A percentile compares a stretch with the other conserved stretches of the same genome.
These are phyloP conservation scores for Cephalotrichum gorgonifer DNA, from an alignment of 2,329 filamentous ascomycete genomes.

Conservation along the genomic window DNA sequence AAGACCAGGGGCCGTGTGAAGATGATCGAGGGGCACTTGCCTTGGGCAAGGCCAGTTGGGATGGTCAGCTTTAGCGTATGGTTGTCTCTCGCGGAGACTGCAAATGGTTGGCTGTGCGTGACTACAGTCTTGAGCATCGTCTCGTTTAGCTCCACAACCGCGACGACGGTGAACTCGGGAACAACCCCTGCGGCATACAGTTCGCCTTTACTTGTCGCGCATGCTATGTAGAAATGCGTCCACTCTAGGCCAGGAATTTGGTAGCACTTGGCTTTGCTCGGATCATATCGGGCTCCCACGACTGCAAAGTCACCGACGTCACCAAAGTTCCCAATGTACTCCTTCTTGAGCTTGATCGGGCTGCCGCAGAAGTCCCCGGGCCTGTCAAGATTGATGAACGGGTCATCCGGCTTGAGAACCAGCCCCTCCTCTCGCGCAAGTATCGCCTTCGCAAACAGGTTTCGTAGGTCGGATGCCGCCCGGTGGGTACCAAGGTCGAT, in stretches of 20 bases:
- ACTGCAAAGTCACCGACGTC: conserved; percentile 78
- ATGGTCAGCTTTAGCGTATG: conserved; percentile 33
- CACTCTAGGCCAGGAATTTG: conserved; percentile 48
- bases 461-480: conserved; percentile 44
- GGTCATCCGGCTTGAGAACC: conserved; percentile 68
- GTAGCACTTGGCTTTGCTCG: conserved; percentile 47
- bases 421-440: conserved; percentile 62
- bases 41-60: conserved; percentile 30
- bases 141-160: conserved; percentile 46
- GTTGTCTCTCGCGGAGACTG: conserved; percentile 27
- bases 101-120: conserved; percentile 31
- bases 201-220: conserved; percentile 56
- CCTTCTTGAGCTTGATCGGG: conserved; percentile 80
- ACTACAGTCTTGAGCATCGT: conserved; percentile 40
- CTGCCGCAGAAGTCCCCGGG: conserved; percentile 28
- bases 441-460: conserved; percentile 59
- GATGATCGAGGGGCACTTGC: conserved; percentile 33
- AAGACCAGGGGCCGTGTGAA: conserved; percentile 68
- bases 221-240: conserved; percentile 76
- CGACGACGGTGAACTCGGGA: conserved; percentile 58
- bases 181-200: conserved; percentile 37
- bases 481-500: conserved; percentile 52
- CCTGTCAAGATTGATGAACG: conserved; percentile 56
- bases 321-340: conserved; percentile 67
- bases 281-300: conserved; percentile 63